A percentile compares a stretch with the other conserved stretches of the same genome.
Conservation (phyloP, 2,329 filamentous ascomycete species). For the Aspergillus nomiae region DNA sequence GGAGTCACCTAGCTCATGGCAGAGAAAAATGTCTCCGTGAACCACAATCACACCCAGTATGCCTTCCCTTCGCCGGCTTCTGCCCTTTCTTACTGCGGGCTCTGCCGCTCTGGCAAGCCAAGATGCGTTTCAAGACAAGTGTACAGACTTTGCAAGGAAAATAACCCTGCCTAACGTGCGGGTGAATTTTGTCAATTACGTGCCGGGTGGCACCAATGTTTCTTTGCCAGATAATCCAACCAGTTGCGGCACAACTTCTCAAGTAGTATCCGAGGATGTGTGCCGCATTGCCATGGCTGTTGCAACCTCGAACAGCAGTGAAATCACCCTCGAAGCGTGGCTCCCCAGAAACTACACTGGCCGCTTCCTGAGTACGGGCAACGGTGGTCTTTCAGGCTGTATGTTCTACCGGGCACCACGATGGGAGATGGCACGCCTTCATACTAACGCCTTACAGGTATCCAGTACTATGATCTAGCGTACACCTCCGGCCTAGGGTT, state of each 20-base stretch:
- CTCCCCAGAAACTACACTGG: slow-evolving; percentile 50
- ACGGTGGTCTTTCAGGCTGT: slow-evolving; percentile 54
- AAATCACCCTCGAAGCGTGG: slow-evolving; percentile 53
- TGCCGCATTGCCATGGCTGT: slow-evolving; percentile 49
- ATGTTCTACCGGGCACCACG: slow-evolving; percentile 17
- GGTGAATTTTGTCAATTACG: slow-evolving; percentile 36
- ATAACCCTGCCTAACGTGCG: slow-evolving; percentile 33
- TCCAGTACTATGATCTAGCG: slow-evolving; percentile 48
- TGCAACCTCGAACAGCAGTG: slow-evolving; percentile 45
- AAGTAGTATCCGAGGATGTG: slow-evolving; percentile 39
- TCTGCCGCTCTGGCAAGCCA: slow-evolving; percentile 24
- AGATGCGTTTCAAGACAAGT: slow-evolving; percentile 29
- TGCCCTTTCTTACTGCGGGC: slow-evolving; percentile 23
- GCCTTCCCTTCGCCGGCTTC: slow-evolving; percentile 11
- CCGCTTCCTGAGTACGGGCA: slow-evolving; percentile 52
- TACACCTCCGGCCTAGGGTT: slow-evolving; percentile 49
- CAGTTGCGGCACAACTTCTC: slow-evolving; percentile 36
- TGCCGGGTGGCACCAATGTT: slow-evolving; percentile 41
- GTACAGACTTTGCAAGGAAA: slow-evolving; percentile 25
- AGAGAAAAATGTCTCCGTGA: neutral
- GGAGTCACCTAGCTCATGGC: neutral
- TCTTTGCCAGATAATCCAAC: slow-evolving; percentile 40
- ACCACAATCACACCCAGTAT: slow-evolving; percentile 7
- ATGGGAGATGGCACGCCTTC: too few species aligned
- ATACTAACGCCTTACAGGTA: slow-evolving; percentile 31